Evolutionary conservation across 371 early-diverging fungal genomes (phyloP), one percentile per base, ranked within the genome.

Genomic region (Actinomucor elegans): DNA sequence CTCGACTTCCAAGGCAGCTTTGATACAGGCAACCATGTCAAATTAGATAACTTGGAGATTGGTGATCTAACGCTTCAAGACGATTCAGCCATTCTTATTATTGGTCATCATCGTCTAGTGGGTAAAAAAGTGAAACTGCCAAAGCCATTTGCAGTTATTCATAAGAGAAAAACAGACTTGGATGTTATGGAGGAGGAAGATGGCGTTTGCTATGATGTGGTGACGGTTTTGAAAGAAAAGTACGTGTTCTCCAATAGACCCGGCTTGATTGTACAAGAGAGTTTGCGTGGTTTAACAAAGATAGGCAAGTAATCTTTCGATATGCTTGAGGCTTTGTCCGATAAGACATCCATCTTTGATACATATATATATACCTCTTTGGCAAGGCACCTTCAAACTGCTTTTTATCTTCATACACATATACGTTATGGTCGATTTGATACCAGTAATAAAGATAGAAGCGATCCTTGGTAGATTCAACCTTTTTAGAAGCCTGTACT

Each of bases 1-100:
- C 62, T 80, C 29, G 84, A 83, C 23, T 73, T 83, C 45, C 84
- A 81, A 65, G 84, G 84, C 34, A 68, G 65, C 31, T 66, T 83
- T 37, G 60, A 64, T 32, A 55, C 54, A 4, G 57, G 42, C n/a
- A 66, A 56, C 4, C 57, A 43, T n/a, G 26, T 35, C 0, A 57
- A 62, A 4, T 48, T 77, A 24, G 51, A 55, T 3, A 61, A 66
- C 23, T 23, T 66, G n/a, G 41, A 62, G 8, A 66, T 83, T 35
- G 83, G 83, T 24, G 58, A 76, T 21, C 32, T 76, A 14, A 52
- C 58, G 5, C 28, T 76, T 14, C 41, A 61, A 29, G 55, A 66
- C 14, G 68, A 73, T 47, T 62, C 53, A n/a, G 74, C 83, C 3
- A 47, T 43, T 23, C 53, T 85, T 2, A 24, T 62, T 14, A 67